Conservation (phyloP, 371 early-diverging fungal species). For the Mucor piriformis region DNA sequence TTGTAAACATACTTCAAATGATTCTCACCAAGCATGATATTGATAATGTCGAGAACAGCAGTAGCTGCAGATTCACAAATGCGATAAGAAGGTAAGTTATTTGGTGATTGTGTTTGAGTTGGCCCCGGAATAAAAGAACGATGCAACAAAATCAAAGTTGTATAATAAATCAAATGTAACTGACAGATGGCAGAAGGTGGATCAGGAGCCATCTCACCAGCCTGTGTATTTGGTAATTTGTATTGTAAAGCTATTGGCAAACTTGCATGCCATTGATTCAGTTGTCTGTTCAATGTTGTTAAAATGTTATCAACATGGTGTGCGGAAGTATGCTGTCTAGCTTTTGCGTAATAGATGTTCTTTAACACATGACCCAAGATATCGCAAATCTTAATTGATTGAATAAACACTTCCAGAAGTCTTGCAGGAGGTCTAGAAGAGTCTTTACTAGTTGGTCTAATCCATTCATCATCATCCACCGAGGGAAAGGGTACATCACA, state of each 20-base stretch:
- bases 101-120: conserved; percentile 17
- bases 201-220: conserved; percentile 27
- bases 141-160: conserved; percentile 44
- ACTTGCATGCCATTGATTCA: conserved; percentile 46
- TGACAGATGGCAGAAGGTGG: conserved; percentile 44
- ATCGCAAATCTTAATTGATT: conserved; percentile 41
- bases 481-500: conserved; percentile 54
- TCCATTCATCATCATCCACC: conserved; percentile 43
- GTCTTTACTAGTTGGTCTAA: conserved; percentile 11
- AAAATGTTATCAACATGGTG: conserved; percentile 44
- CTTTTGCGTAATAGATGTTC: conserved; percentile 46
- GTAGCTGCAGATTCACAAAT: conserved; percentile 54
- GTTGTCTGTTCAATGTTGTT: conserved; percentile 36
- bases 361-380: conserved; percentile 50
- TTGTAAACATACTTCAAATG: conserved; percentile 36
- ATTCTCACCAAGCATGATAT: conserved; percentile 40
- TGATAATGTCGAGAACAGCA: conserved; percentile 50
- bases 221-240: conserved; percentile 30
- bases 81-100: conserved; percentile 43
- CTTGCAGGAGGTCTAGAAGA: conserved; percentile 26
- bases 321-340: conserved; percentile 30
- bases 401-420: conserved; percentile 39
- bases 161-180: conserved; percentile 45
- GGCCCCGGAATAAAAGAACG: conserved; percentile 47
- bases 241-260: conserved; percentile 47